phyloP scores from a whole-genome alignment of 2,329 filamentous ascomycete species.

The Emergomyces orientalis region DNA sequence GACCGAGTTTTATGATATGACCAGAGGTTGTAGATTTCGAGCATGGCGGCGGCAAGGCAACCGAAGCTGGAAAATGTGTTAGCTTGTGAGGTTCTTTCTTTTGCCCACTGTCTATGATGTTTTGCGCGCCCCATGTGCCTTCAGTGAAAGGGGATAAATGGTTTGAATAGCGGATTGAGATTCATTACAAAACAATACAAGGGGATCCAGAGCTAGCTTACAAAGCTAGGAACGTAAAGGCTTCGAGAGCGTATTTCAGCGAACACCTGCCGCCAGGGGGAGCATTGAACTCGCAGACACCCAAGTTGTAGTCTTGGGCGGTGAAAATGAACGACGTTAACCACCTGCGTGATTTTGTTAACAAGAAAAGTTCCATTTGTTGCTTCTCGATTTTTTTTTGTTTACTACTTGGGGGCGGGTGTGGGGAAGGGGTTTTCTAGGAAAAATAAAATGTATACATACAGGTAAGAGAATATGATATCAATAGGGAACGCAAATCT shows the following conservation, averaged over 20 bases:
- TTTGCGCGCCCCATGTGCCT: too few relatives aligned
- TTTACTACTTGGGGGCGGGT: too few relatives aligned
- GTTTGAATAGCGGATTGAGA: too few relatives aligned
- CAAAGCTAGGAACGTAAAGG: constrained; percentile 41
- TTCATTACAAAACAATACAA: neutral
- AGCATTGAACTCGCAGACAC: constrained; percentile 26
- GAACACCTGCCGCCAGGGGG: constrained; percentile 29
- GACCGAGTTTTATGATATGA: constrained; percentile 22
- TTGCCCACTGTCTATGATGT: too few relatives aligned
- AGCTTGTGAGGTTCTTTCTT: neutral
- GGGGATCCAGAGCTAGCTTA: constrained; percentile 27
- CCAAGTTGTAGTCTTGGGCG: constrained; percentile 35
- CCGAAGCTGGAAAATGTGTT: constrained; percentile 29
- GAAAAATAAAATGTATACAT: constrained; percentile 13
- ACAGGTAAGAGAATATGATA: constrained; percentile 40
- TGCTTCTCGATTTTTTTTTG: too few relatives aligned
- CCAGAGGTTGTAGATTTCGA: constrained; percentile 32
- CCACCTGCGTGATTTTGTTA: constrained; percentile 26
- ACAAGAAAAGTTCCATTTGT: too few relatives aligned
- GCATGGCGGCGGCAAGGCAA: constrained; percentile 31
- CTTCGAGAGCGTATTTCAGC: constrained; percentile 34
- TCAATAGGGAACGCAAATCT: constrained; percentile 34
- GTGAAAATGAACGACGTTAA: constrained; percentile 42
- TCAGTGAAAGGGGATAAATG: too few relatives aligned
- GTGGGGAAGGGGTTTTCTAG: too few relatives aligned